These are phyloP conservation scores for Eucommia ulmoides DNA, from an alignment of 257 asterid genomes.

Conservation along the genomic window DNA sequence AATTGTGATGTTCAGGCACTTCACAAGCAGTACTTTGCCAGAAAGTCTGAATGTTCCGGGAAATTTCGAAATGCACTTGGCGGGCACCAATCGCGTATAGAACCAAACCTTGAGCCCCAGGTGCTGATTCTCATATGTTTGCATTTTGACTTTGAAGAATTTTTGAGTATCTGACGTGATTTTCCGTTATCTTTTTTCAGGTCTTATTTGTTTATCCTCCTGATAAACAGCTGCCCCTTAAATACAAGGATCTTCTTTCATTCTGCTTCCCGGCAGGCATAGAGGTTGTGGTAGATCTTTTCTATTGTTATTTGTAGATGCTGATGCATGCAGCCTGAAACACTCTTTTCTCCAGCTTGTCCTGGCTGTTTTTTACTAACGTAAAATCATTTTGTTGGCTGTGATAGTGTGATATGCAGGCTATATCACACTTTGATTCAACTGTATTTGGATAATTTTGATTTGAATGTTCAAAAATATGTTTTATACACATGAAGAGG, in stretches of 20 bases:
- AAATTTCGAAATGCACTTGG: constrained; percentile 62
- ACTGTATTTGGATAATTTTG: too few species aligned
- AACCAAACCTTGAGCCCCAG: constrained; percentile 98
- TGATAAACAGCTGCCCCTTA: constrained; percentile 86
- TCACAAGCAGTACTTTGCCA: constrained; percentile 70
- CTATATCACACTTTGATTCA: too few species aligned
- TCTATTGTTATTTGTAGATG: too few species aligned
- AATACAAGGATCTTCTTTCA: constrained; percentile 92
- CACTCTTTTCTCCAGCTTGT: too few species aligned
- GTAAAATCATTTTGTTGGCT: too few species aligned
- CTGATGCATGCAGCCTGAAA: too few species aligned
- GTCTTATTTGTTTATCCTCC: constrained; percentile 98
- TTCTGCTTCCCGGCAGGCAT: constrained; percentile 97
- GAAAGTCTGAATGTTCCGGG: constrained; percentile 76
- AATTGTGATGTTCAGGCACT: constrained; percentile 80
- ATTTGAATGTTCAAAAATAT: too few species aligned
- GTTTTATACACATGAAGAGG: too few species aligned
- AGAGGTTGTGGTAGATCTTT: constrained; percentile 43
- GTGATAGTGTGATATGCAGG: too few species aligned
- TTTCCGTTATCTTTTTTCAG: constrained; percentile 36
- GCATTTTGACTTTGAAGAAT: background rate
- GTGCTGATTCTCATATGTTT: constrained; percentile 21
- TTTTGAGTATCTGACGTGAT: constrained; percentile 5
- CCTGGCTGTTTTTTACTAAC: too few species aligned
- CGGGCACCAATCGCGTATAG: constrained; percentile 79